Base-by-base conservation (phyloP, 805 yeast species). In the Wickerhamiella parazyma region DNA sequence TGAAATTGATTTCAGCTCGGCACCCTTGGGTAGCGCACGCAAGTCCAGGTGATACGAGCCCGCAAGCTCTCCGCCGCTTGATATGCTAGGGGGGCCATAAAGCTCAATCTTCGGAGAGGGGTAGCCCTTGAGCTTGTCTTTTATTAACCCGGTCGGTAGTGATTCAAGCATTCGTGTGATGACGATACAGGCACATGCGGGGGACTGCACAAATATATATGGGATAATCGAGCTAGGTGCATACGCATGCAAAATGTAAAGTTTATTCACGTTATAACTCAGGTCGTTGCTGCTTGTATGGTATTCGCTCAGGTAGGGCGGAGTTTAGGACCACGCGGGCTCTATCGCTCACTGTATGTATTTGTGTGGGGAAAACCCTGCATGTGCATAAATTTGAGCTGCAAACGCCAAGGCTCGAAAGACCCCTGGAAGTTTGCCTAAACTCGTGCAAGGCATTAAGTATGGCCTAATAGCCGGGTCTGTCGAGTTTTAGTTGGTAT, bases 61-160 rank as follows among this genome's bases (percentile, higher is more conserved):
- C 3, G 33, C 35, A 9, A 31, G 16, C 18, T 39, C 42, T 4
- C 29, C 24, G 8, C 35, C 24, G 12, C 26, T 39, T 16, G 28
- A 14, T 11, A 39, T 31, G 18, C 29, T 26, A 4, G 42, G 36
- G 3, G 42, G 42, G 10, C 42, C 42, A 3, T 31, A 17, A 2
- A 39, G 36, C 20, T 29, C 25, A 19, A 39, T 31, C 31, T 31
- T 34, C 6, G 42, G 42, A 14, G n/a, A 17, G 18, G 42, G 42
- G 26, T 26, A 38, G n/a, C 25, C 25, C 2, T 22, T 16, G 24
- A 25, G 4, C 7, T 28, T 28, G 31, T 28, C 31, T 16, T 28
- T 28, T 7, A 7, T n/a, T 4, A 28, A 16, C 16, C 24, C 24
- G 8, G 31, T 28, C 6, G 12, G 31, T 28, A 28, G 10, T 6